Evolutionary conservation across 148 eudicot species (phyloP).

Genomic region (Tetragonia tetragonoides): DNA sequence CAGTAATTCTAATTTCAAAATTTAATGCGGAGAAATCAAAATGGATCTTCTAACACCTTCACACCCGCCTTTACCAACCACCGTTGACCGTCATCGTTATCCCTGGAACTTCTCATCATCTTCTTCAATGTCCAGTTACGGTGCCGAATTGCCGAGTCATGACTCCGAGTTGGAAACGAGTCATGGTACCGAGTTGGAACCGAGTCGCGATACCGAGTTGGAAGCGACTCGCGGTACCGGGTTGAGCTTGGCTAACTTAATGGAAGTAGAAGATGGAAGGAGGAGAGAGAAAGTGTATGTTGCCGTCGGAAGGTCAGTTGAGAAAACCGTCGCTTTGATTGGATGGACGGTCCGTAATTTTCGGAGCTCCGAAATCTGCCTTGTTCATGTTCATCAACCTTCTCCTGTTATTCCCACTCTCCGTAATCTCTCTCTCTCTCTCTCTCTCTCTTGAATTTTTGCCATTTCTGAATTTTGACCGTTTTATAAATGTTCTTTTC

Average conservation of each 20-base stretch:
- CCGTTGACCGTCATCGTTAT: conserved; percentile 6
- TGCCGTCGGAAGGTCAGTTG: conserved; percentile 62
- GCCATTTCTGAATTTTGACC: background rate
- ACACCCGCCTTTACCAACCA: conserved; percentile 26
- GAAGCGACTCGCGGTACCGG: conserved; percentile 19
- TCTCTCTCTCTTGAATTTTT: background rate
- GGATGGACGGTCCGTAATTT: conserved; percentile 53
- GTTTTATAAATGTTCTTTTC: background rate
- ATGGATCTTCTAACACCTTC: conserved; percentile 36
- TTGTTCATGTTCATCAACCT: conserved; percentile 86
- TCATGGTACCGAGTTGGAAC: conserved; percentile 12
- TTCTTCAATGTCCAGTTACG: conserved; percentile 34
- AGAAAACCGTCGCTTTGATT: conserved; percentile 48
- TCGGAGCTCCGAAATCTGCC: conserved; percentile 36
- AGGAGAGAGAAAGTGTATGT: conserved; percentile 52
- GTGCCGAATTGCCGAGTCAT: conserved; percentile 11
- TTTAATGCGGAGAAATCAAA: background rate
- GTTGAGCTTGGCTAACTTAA: conserved; percentile 27
- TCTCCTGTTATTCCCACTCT: conserved; percentile 76
- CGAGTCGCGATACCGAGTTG: conserved; percentile 25
- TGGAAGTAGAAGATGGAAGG: conserved; percentile 23
- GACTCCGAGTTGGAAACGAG: conserved; percentile 17
- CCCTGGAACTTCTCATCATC: conserved; percentile 32
- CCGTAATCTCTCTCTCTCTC: conserved; percentile 35
- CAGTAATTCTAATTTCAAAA: background rate